Percentiles rank a stretch among this genome's conserved stretches.
These are phyloP conservation scores for Phyllostachys edulis DNA, from an alignment of 176 grass and related monocot genomes.

Conservation along the genomic window DNA sequence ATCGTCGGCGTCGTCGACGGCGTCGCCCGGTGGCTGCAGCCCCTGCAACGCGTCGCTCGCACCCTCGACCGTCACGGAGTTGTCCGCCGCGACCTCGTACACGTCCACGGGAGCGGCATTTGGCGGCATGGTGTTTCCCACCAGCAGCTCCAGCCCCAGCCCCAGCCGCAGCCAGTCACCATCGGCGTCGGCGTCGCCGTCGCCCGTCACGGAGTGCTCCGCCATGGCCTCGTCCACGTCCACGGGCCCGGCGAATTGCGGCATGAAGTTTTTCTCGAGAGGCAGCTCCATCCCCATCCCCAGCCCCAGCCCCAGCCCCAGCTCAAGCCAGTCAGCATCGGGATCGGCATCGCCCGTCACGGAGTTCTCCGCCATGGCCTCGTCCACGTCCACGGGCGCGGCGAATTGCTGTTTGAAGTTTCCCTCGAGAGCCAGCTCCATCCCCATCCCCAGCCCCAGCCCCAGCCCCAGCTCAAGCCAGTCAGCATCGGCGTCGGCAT, in stretches of 20 bases:
- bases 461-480: not conserved
- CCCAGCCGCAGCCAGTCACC: not conserved
- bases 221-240: not conserved
- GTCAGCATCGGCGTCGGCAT: not conserved
- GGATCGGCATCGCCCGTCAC: not conserved
- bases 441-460: not conserved
- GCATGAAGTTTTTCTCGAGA: too few relatives aligned
- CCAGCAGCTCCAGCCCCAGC: not conserved
- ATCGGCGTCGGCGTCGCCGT: not conserved
- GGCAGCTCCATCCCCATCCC: not conserved
- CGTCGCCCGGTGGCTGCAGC: not conserved
- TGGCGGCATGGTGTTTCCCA: too few relatives aligned
- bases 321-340: not conserved
- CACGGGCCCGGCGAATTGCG: not conserved
- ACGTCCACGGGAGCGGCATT: not conserved
- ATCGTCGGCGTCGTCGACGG: not conserved
- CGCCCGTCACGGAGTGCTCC: not conserved
- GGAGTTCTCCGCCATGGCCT: not conserved
- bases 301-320: not conserved
- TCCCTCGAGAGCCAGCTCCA: too few relatives aligned
- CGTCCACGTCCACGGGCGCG: not conserved
- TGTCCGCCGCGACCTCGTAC: slow-evolving; percentile 11
- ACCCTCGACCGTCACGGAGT: not conserved
- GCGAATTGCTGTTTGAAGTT: too few relatives aligned
- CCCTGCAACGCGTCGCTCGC: slow-evolving; percentile 16